Evolutionary conservation across 73 alveolate species (phyloP), one percentile per base, ranked within the genome.

Genomic region (Paramecium primaurelia): DNA sequence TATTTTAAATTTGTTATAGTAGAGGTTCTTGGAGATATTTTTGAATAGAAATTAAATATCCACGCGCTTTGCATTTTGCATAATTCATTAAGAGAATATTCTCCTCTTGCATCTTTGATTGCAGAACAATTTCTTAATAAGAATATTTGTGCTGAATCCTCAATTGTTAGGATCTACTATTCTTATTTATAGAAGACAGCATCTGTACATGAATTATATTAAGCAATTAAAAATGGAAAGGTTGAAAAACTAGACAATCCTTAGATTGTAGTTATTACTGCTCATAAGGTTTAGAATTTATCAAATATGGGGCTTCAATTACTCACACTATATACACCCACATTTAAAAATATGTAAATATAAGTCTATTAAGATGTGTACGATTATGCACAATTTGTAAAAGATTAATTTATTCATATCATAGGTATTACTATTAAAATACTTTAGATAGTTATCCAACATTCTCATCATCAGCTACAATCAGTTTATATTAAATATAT

Each of bases 251-350:
- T 80, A 3, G 91, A 80, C 14, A 80, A 47, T 49, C 58, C 44
- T 2, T 26, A 80, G 26, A 32, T 80, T 28, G 44, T 44, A 5
- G 45, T 80, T 2, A 80, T 80, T 5, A 80, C 91, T 40, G 37
- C 75, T 44, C 91, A 80, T 80, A 80, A 80, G 58, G 44, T 80
- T 32, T 80, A 80, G 25, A 80, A 80, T 49, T 26, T 80, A 28
- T 45, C 75, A 22, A 80, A 80, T 80, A 22, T 80, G 20, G 91
- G 58, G 26, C 51, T 45, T 18, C 47, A 28, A 32, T 20, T 80
- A 22, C 58, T 80, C 25, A 11, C 75, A 45, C 12, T 80, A 45
- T 26, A 34, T 80, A 22, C 44, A 45, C 71, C 71, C 5, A 0
- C 47, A 1, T 45, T 49, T 22, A 25, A 42, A 45, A 28, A 40